Evolutionary conservation across 306 rosid genomes (phyloP), one percentile per base, ranked within the genome.

Genomic region (Aeschynomene evenia): DNA sequence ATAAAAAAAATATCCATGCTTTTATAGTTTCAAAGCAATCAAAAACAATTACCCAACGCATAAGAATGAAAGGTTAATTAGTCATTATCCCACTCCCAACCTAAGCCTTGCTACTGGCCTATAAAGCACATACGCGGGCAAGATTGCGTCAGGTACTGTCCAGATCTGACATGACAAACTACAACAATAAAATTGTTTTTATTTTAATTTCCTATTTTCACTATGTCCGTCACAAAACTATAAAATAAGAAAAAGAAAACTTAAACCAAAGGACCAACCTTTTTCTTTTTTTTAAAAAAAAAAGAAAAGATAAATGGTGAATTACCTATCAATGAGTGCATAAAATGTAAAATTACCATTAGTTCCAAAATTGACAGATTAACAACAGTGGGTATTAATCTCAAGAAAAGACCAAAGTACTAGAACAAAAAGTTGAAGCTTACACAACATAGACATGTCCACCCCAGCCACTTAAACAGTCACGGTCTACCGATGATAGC

Each of bases 401-500:
- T 34, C 1, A 46, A 37, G 10, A 33, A 1, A 54, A 37, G 13
- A 33, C 26, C 19, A 15, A 19, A 54, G 42, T 22, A 23, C 57
- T 31, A 37, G 34, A 62, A 42, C 3, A n/a, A 5, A 20, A 15
- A 81, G 56, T 9, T 61, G 5, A 56, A 73, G 65, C 97, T 95
- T 91, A 91, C 99, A 95, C 96, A 75, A 95, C 84, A 56, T 78
- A 95, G 81, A 95, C 89, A 55, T 95, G 99, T 40, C 99, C 99
- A 70, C 97, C 97, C 99, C 99, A 95, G 69, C 99, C 99, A 83
- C 99, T 95, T 79, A 95, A 77, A 84, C 99, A 91, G 81, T 95
- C 99, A n/a, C 99, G 92, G 75, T 95, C 97, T 19, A 95, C 99
- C 0, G 99, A 95, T 34, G 99, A 89, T 52, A 89, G 73, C 84